A percentile compares a stretch with the other conserved stretches of the same genome.
Evolutionary conservation across 2,329 filamentous ascomycete genomes (phyloP).

Genomic region (Sporothrix curviconia): DNA sequence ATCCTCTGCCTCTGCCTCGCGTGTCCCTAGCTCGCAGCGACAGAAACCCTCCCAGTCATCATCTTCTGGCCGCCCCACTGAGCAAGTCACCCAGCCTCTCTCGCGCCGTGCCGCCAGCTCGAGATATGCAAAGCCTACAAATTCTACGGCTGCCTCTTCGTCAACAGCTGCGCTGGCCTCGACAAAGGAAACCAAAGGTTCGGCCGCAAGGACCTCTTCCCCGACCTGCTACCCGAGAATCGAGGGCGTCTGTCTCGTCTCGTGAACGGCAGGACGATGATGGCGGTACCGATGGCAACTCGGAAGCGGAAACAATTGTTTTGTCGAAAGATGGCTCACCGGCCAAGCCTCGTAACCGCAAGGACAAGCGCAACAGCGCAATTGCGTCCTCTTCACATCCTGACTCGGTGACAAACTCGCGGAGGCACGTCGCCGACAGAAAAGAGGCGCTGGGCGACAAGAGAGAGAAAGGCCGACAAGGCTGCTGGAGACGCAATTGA

Average conservation of each 20-base stretch:
- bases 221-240: slow-evolving; percentile 27
- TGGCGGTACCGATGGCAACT: slow-evolving; percentile 51
- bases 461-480: slow-evolving; percentile 10
- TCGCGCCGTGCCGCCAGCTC: slow-evolving; percentile 1
- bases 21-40: slow-evolving; percentile 31
- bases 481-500: slow-evolving; percentile 21
- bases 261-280: slow-evolving; percentile 37
- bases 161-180: not conserved
- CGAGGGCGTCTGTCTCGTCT: slow-evolving; percentile 25
- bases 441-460: slow-evolving; percentile 17
- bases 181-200: not conserved
- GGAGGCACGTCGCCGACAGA: slow-evolving; percentile 18
- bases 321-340: slow-evolving; percentile 60
- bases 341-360: slow-evolving; percentile 48
- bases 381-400: not conserved
- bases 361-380: slow-evolving; percentile 53
- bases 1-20: slow-evolving; percentile 31
- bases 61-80: slow-evolving; percentile 19
- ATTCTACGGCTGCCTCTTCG: not conserved
- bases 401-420: not conserved
- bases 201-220: slow-evolving; percentile 10
- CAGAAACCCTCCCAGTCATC: slow-evolving; percentile 25
- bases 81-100: slow-evolving; percentile 23
- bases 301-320: slow-evolving; percentile 67
- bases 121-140: slow-evolving; percentile 14